These are phyloP conservation scores for Phytophthora citrophthora DNA, from an alignment of 352 stramenopile genomes.

Conservation along the genomic window DNA sequence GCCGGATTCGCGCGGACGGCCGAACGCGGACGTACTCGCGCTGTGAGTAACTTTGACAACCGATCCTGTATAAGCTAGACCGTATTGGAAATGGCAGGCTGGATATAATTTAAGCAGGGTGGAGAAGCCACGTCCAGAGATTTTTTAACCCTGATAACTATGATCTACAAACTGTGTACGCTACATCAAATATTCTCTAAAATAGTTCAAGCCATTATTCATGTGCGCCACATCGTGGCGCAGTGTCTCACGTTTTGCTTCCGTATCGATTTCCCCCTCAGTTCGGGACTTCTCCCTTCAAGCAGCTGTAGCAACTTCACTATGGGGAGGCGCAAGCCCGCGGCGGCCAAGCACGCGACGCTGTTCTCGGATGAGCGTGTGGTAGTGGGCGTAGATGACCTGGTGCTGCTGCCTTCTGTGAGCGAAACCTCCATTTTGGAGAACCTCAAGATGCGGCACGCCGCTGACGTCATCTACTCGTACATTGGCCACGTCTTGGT, in stretches of 20 bases:
- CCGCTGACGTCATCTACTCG: conserved; percentile 87
- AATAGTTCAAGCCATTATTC: not conserved
- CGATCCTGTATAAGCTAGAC: too few relatives aligned
- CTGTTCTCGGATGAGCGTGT: conserved; percentile 71
- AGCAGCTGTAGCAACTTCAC: conserved; percentile 26
- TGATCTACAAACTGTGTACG: too few relatives aligned
- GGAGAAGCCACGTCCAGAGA: too few relatives aligned
- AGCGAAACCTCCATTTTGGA: conserved; percentile 85
- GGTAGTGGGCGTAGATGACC: conserved; percentile 81
- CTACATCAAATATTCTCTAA: too few relatives aligned
- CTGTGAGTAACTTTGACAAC: too few relatives aligned
- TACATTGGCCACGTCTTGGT: conserved; percentile 91
- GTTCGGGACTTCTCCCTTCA: conserved; percentile 25
- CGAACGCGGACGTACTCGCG: too few relatives aligned
- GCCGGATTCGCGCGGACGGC: too few relatives aligned
- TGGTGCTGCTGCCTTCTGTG: conserved; percentile 78
- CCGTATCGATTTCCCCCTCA: conserved; percentile 11
- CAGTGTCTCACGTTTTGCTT: conserved; percentile 17
- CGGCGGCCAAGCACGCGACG: conserved; percentile 20
- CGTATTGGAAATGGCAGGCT: too few relatives aligned
- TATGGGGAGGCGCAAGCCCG: conserved; percentile 41
- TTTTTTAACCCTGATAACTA: too few relatives aligned
- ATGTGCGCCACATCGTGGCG: not conserved
- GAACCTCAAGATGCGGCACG: conserved; percentile 90
- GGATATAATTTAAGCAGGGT: too few relatives aligned